Evolutionary conservation across 495 filamentous ascomycete species (phyloP), one percentile per base, ranked within the genome.

Genomic region (Daldinia childiae): DNA sequence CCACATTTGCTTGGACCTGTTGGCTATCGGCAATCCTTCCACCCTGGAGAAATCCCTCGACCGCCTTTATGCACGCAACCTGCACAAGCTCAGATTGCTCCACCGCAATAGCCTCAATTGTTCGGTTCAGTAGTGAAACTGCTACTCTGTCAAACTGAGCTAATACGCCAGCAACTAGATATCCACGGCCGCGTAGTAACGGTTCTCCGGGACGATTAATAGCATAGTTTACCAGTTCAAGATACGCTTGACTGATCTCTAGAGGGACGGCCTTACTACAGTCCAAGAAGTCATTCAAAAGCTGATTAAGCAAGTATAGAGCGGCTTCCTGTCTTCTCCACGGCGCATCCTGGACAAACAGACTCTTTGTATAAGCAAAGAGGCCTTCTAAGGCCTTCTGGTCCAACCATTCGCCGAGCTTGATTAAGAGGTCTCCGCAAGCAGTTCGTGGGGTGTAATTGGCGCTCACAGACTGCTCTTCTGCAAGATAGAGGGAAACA

Each of bases 371-470:
- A 75, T 92, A 88, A 2, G 87, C 85, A 36, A 93, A 87, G 32
- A 97, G 83, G 6, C 88, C 92, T 69, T 96, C 91, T 4, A 93
- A 81, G 2, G 91, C 88, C 26, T 85, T 83, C 29, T 83, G 80
- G 63, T 88, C 87, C 38, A 96, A 85, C 92, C 94, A 97, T 78
- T 97, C 94, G 24, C 91, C 93, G n/a, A 97, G 82, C 80, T 97
- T 98, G 77, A 97, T 91, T 8, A 95, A 85, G 27, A 98, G 83
- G 76, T 97, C 95, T 29, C 93, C 93, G 73, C 92, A 94, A 55
- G 95, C 95, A 12, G 92, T 96, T 56, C 95, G 87, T 29, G 95
- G 92, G 2, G 95, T 97, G 78, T 97, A 99, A 76, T 98, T 98
- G 26, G 94, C 91, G n/a, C 93, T 97, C 55, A 98, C 90, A 12